Base-by-base conservation (phyloP, 441 rosid species). In the Lagerstroemia fauriei region DNA sequence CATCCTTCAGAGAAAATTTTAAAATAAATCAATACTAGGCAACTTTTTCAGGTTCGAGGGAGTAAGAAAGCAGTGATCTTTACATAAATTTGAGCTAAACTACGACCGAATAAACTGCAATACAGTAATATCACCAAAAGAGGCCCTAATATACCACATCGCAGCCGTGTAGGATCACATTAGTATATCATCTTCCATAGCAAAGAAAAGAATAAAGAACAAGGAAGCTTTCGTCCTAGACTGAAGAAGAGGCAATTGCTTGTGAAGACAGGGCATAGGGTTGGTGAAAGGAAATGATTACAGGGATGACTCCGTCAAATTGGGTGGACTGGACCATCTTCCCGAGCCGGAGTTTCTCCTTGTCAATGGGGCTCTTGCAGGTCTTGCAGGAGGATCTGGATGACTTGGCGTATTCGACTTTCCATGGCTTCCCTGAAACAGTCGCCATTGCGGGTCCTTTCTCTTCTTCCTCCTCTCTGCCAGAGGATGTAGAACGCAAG, bases 341-440 rank as follows among this genome's bases (percentile, higher is more conserved):
- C 79, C 99, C 99, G 38, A 95, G 97, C 77, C 98, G 88, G 82
- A 96, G 88, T 13, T 1, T 59, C 87, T 93, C 98, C 77, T 92
- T 94, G 74, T 82, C 84, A 83, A 96, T 96, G 86, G 86, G 25
- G 76, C 73, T 85, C 88, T 89, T 93, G 93, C 99, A 96, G 83
- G 93, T 87, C 89, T 91, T 91, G 91, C 98, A 96, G 24, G 97
- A 93, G 1, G 98, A 92, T 85, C 98, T 90, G 0, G 84, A 91
- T 16, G 99, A 96, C 92, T 96, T 96, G 9, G 99, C 98, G 79
- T 96, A 96, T 87, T 96, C 99, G 80, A 92, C 98, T 86, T 91
- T 94, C 99, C 98, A 96, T 72, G 73, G 73, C 73, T 69, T 69
- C 46, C 73, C 73, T 7, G 73, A 69, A 22, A 69, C 73, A 32